Evolutionary conservation across 768 basidiomycete species (phyloP), one percentile per base, ranked within the genome.

Genomic region (Xerocomellus intermedius): DNA sequence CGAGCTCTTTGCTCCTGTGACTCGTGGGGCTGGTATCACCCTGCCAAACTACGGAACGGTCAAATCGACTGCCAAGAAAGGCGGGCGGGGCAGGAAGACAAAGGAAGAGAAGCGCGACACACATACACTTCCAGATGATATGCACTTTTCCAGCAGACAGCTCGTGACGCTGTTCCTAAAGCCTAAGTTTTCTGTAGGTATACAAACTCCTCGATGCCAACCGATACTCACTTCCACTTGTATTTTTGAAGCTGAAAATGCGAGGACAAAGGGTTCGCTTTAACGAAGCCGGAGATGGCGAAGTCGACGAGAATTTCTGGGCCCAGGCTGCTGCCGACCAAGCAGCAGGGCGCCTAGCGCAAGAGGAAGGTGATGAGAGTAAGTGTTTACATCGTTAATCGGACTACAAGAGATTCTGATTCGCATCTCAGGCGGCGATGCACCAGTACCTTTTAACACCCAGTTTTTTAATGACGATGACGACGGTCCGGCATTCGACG

Each of bases 381-480:
- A 60, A 69, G 83, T 21, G 16, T 48, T 26, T 21, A 38, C 39
- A 21, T 8, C 41, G 14, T 28, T 1, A 12, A 22, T 8, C 14
- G 1, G 44, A 41, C 14, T 16, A 26, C 10, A 5, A 19, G n/a
- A 37, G 9, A 21, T 56, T 45, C 59, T 60, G 60, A 69, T 61
- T 41, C 22, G 24, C 42, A 48, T 42, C 43, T 42, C 33, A 68
- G 75, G 66, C 9, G 76, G 77, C 43, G 86, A 79, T 33, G 82
- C 75, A 50, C 79, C 83, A 22, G 36, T 83, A 6, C 95, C 94
- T 0, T 97, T 97, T 73, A 90, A 89, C 62, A 95, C 96, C 0
- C 96, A 98, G 65, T 98, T 98, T 79, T 96, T 98, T 83, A 87
- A 94, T 58, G 94, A 97, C 55, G 91, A 91, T 55, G 94, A 94